Evolutionary conservation across 2,329 filamentous ascomycete species (phyloP), one percentile per base, ranked within the genome.

Genomic region (Pseudocercospora cruenta): DNA sequence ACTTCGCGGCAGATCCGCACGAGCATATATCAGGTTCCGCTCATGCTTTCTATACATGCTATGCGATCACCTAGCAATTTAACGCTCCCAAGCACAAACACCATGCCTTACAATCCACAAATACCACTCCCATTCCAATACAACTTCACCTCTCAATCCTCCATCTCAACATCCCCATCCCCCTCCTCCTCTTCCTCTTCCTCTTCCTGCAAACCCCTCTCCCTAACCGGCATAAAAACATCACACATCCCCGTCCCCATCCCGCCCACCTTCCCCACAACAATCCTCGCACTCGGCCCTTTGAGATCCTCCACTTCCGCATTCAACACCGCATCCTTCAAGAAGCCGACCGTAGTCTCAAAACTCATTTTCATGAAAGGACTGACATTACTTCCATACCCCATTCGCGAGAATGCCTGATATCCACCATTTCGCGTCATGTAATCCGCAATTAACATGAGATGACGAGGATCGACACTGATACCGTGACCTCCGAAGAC

Each of bases 321-420:
- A 75, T 96, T 93, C 65, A 96, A 83, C 26, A 97, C 90, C 1
- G 95, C 94, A 76, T 98, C 95, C 79, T 91, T 94, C 75, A 99
- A 84, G 83, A 97, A 97, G 0, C 91, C 90, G 45, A 98, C 87
- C 2, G 95, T 99, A 3, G 95, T 99, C 86, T 99, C 95, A 82
- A 98, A 99, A 79, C 92, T 96, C 94, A 98, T 98, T 86, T 98
- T 98, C 81, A 95, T 94, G 73, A 99, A 94, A 0, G 95, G 93
- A 71, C 90, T 94, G 28, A 94, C 90, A 75, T 92, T 94, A 70
- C 91, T 89, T 76, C 88, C 89, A 67, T 99, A 83, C 0, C 94
- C 95, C 76, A 92, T 96, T 58, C 95, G 91, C 80, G 92, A 97
- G 82, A 99, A 99, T 0, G 95, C 90, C 57, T 89, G 91, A 82